Conservation (phyloP, 2,329 filamentous ascomycete genomes). For the Colletotrichum navitas region DNA sequence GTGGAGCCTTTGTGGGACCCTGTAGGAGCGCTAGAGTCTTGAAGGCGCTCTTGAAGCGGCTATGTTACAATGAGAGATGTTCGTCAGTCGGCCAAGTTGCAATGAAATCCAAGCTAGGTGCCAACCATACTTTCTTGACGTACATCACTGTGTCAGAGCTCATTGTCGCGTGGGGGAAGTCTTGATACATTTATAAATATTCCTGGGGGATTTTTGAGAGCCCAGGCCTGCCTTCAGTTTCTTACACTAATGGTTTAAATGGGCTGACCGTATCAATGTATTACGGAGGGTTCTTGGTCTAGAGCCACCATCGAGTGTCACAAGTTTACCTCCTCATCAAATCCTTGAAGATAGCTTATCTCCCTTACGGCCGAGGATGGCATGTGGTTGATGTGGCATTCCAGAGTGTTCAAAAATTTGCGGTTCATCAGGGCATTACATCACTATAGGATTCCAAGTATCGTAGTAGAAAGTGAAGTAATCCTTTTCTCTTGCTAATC, state of each 20-base stretch:
- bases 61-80: too few species aligned
- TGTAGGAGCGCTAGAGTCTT: neutral
- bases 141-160: too few species aligned
- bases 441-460: neutral
- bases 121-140: too few species aligned
- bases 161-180: too few species aligned
- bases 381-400: slow-evolving; percentile 3
- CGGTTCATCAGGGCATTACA: too few species aligned
- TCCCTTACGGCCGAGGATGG: neutral
- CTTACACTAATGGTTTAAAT: slow-evolving; percentile 14
- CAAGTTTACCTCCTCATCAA: neutral
- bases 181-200: too few species aligned
- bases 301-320: neutral
- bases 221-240: slow-evolving; percentile 36
- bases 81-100: too few species aligned
- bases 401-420: too few species aligned
- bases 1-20: neutral
- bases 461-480: neutral
- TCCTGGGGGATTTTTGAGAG: too few species aligned
- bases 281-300: fast-evolving
- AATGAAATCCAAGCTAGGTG: too few species aligned
- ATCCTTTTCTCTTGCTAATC: neutral
- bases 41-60: neutral
- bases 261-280: neutral
- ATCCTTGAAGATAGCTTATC: neutral